Percentiles rank a stretch among this genome's conserved stretches.
Evolutionary conservation across 2,329 filamentous ascomycete genomes (phyloP).

Genomic region (Davidsoniella neocaledoniae): DNA sequence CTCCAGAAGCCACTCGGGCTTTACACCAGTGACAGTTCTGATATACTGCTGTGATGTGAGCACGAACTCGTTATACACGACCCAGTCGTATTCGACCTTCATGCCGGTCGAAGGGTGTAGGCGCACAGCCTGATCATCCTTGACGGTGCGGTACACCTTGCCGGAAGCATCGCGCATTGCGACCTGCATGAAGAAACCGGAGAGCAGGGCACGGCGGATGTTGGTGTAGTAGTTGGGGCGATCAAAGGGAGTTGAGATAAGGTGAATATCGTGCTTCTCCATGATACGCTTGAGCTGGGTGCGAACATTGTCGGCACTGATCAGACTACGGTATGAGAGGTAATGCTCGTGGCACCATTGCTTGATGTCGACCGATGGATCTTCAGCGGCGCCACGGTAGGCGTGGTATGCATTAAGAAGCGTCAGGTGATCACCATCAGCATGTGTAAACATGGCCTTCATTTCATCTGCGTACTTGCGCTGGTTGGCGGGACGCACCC

Average conservation of each 20-base stretch:
- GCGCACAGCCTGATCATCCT: slow-evolving; percentile 87
- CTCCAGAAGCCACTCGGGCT: slow-evolving; percentile 89
- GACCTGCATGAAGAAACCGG: slow-evolving; percentile 99
- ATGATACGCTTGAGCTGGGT: slow-evolving; percentile 87
- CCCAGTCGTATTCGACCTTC: slow-evolving; percentile 81
- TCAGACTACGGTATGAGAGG: slow-evolving; percentile 71
- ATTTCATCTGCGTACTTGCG: slow-evolving; percentile 92
- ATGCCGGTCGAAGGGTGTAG: slow-evolving; percentile 89
- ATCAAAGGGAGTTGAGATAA: slow-evolving; percentile 77
- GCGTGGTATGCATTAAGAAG: slow-evolving; percentile 97
- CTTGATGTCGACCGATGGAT: slow-evolving; percentile 51
- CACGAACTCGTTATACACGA: slow-evolving; percentile 96
- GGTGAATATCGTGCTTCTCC: slow-evolving; percentile 75
- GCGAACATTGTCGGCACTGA: slow-evolving; percentile 88
- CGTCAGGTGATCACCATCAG: slow-evolving; percentile 87
- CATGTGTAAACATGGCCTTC: slow-evolving; percentile 85
- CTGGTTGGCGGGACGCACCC: slow-evolving; percentile 68
- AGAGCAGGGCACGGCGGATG: slow-evolving; percentile 77
- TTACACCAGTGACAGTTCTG: slow-evolving; percentile 77
- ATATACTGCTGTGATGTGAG: slow-evolving; percentile 98
- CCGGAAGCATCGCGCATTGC: slow-evolving; percentile 79
- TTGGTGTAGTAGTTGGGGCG: slow-evolving; percentile 98
- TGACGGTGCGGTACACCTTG: slow-evolving; percentile 89
- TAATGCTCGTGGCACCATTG: slow-evolving; percentile 97
- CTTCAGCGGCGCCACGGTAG: slow-evolving; percentile 56